Conservation (phyloP, 2,329 filamentous ascomycete species). For the Gnomoniopsis sp. region DNA sequence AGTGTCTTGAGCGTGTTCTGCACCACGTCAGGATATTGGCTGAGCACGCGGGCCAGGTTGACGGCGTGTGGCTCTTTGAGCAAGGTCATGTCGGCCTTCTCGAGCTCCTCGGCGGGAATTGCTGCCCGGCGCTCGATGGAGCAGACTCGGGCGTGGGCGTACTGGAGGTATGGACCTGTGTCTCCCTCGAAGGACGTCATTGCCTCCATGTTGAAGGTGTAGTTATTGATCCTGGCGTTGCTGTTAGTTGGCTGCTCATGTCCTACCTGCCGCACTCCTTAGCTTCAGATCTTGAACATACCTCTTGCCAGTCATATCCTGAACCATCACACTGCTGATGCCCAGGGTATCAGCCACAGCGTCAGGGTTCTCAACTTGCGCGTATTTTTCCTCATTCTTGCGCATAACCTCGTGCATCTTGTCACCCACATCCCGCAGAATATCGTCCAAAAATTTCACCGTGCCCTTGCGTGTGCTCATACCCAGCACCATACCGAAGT, state of each 20-base stretch:
- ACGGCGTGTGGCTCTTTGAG: conserved; percentile 70
- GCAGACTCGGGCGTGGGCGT: conserved; percentile 71
- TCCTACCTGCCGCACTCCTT: background rate
- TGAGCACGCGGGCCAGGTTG: conserved; percentile 71
- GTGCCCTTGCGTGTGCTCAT: conserved; percentile 71
- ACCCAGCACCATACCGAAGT: conserved; percentile 69
- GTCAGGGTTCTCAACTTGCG: conserved; percentile 80
- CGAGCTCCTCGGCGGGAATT: conserved; percentile 55
- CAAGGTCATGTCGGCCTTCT: conserved; percentile 61
- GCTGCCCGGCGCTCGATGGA: conserved; percentile 58
- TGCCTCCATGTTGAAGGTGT: conserved; percentile 72
- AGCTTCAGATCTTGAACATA: conserved; percentile 32
- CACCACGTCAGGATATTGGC: conserved; percentile 82
- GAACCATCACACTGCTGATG: conserved; percentile 94
- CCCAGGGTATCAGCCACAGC: conserved; percentile 82
- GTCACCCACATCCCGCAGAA: conserved; percentile 76
- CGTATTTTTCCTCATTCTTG: conserved; percentile 86
- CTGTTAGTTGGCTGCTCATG: conserved; percentile 15
- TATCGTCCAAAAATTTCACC: conserved; percentile 71
- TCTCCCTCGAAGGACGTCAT: conserved; percentile 86
- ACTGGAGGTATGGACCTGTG: conserved; percentile 82
- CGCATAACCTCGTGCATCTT: conserved; percentile 98
- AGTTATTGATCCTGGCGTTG: conserved; percentile 55
- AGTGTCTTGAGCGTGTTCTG: conserved; percentile 81
- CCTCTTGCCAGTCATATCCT: conserved; percentile 96